These are phyloP conservation scores for Fremontodendron californicum DNA, from an alignment of 345 rosid genomes.

Conservation along the genomic window DNA sequence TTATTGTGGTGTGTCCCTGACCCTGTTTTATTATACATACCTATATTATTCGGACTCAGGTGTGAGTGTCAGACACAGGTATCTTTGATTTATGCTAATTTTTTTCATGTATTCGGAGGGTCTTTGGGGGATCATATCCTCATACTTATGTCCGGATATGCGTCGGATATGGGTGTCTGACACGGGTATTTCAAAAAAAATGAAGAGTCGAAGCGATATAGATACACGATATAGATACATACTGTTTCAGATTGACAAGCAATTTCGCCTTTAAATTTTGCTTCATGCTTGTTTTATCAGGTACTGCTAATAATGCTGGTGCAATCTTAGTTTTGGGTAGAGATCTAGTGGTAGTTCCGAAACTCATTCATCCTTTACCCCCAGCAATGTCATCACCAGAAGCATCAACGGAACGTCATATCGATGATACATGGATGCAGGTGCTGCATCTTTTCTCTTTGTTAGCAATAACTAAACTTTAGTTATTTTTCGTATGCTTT, in stretches of 20 bases:
- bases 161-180: no score
- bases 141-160: no score
- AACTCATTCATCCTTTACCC: constrained; percentile 93
- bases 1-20: constrained; percentile 66
- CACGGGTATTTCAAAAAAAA: no score
- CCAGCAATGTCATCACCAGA: constrained; percentile 85
- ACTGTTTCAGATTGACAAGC: no score
- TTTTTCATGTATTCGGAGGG: no score
- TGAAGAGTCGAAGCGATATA: no score
- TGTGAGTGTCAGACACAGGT: no score
- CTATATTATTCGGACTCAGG: no score
- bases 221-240: no score
- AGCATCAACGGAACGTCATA: constrained; percentile 70
- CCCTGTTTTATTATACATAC: background rate
- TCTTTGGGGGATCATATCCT: no score
- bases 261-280: background rate
- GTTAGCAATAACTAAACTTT: background rate
- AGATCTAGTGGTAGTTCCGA: constrained; percentile 97
- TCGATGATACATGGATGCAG: constrained; percentile 99
- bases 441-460: constrained; percentile 27
- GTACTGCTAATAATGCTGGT: constrained; percentile 97
- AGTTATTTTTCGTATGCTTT: background rate
- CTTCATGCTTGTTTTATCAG: constrained; percentile 35
- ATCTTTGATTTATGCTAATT: no score
- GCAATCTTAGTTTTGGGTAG: constrained; percentile 97